These are phyloP conservation scores for Serendipita sp. DNA, from an alignment of 1,284 basidiomycete genomes.

Conservation along the genomic window DNA sequence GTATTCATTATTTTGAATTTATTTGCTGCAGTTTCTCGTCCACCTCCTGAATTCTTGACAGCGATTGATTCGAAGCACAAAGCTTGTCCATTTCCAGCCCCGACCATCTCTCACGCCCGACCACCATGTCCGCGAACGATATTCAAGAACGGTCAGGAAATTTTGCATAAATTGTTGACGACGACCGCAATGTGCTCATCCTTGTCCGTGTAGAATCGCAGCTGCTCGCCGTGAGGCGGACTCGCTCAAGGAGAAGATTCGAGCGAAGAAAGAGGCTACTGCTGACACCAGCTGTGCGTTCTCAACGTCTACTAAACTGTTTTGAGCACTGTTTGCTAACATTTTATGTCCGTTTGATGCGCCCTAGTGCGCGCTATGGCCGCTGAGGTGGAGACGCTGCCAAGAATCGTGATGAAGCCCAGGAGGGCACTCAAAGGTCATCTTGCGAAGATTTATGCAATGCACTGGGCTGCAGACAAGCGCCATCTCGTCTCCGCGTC, in stretches of 20 bases:
- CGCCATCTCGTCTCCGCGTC: constrained; percentile 96
- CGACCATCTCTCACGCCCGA: not conserved
- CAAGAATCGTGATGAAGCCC: constrained; percentile 90
- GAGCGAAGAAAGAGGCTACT: constrained; percentile 85
- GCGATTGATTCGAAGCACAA: not conserved
- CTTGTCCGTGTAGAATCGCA: constrained; percentile 51
- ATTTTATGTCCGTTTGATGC: constrained; percentile 18
- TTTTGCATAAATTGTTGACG: not conserved
- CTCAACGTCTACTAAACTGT: not conserved
- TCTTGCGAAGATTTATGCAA: constrained; percentile 97
- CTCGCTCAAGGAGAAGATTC: constrained; percentile 91
- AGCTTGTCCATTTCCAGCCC: not conserved
- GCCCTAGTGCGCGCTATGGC: constrained; percentile 83
- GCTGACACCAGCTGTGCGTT: constrained; percentile 86
- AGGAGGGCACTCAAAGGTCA: constrained; percentile 91
- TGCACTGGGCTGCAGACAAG: constrained; percentile 97
- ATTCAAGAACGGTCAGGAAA: constrained; percentile 6
- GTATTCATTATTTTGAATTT: not conserved
- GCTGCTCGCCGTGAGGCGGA: constrained; percentile 94
- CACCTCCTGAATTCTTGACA: not conserved
- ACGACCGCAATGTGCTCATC: not conserved
- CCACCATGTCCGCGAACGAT: constrained; percentile 5
- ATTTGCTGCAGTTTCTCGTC: no score
- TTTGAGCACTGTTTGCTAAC: not conserved
- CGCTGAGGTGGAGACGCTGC: constrained; percentile 85